These are phyloP conservation scores for Fusarium guadeloupense DNA, from an alignment of 2,329 filamentous ascomycete species.

Conservation along the genomic window DNA sequence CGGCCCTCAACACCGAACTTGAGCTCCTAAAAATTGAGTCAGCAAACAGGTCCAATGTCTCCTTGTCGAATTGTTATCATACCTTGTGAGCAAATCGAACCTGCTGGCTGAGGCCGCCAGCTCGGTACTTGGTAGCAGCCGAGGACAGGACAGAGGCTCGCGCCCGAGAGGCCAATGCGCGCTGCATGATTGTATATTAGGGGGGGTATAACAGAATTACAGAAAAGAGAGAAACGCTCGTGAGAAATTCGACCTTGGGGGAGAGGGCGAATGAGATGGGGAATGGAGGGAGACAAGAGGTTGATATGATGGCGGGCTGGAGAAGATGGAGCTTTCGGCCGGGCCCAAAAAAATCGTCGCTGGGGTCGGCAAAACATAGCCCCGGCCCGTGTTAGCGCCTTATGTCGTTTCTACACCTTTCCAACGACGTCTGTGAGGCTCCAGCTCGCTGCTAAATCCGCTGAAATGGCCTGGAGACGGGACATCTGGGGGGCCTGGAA, in stretches of 20 bases:
- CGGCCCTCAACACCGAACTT: constrained; percentile 98
- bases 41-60: constrained; percentile 33
- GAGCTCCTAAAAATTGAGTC: constrained; percentile 73
- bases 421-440: constrained; percentile 47
- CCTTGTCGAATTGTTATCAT: constrained; percentile 40
- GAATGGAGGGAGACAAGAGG: constrained; percentile 34
- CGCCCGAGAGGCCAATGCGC: constrained; percentile 84
- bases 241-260: constrained; percentile 43
- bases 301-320: constrained; percentile 43
- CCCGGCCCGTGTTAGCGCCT: constrained; percentile 44
- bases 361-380: constrained; percentile 52
- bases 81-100: constrained; percentile 98
- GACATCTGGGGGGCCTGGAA: constrained; percentile 23
- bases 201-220: constrained; percentile 45
- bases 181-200: constrained; percentile 79
- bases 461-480: constrained; percentile 11
- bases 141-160: constrained; percentile 83
- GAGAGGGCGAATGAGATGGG: constrained; percentile 33
- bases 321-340: constrained; percentile 28
- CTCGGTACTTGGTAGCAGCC: constrained; percentile 71
- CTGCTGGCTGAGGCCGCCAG: constrained; percentile 79
- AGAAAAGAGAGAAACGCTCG: constrained; percentile 41
- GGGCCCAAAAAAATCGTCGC: constrained; percentile 54
- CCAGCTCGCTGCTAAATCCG: constrained; percentile 17
- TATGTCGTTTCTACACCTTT: constrained; percentile 49